Percentiles rank a stretch among this genome's conserved stretches.
Conservation (phyloP, 2,329 filamentous ascomycete species). For the Aspergillus caelatus region DNA sequence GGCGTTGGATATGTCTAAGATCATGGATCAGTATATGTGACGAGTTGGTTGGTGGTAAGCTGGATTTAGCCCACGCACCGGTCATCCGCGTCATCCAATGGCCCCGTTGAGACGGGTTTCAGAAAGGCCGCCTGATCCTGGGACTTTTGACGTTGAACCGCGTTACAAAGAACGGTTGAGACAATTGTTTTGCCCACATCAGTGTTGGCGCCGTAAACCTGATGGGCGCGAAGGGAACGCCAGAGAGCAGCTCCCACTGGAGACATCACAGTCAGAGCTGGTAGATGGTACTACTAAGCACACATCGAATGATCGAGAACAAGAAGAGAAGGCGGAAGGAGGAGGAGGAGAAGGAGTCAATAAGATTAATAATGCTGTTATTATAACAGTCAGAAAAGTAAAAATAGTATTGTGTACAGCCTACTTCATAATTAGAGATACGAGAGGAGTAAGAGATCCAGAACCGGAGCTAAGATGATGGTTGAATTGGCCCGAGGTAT, state of each 20-base stretch:
- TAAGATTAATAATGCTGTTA: not conserved
- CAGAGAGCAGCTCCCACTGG: conserved; percentile 65
- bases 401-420: not conserved
- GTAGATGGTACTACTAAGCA: not conserved
- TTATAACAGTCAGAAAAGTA: not conserved
- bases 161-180: conserved; percentile 70
- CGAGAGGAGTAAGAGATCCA: not conserved
- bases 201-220: conserved; percentile 83
- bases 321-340: not conserved
- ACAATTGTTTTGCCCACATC: conserved; percentile 84
- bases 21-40: not conserved
- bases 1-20: conserved; percentile 61
- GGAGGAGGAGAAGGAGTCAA: not conserved
- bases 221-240: conserved; percentile 69
- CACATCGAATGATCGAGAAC: not conserved
- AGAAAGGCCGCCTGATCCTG: conserved; percentile 63
- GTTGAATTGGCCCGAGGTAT: not conserved
- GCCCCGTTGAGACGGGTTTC: conserved; percentile 81
- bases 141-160: conserved; percentile 51
- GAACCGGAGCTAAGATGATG: too few species aligned
- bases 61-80: conserved; percentile 48
- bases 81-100: conserved; percentile 70
- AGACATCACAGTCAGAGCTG: conserved; percentile 34
- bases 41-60: not conserved
- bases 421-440: not conserved